These are phyloP conservation scores for Porcisia hertigi DNA, from an alignment of 208 protist species.

Conservation along the genomic window DNA sequence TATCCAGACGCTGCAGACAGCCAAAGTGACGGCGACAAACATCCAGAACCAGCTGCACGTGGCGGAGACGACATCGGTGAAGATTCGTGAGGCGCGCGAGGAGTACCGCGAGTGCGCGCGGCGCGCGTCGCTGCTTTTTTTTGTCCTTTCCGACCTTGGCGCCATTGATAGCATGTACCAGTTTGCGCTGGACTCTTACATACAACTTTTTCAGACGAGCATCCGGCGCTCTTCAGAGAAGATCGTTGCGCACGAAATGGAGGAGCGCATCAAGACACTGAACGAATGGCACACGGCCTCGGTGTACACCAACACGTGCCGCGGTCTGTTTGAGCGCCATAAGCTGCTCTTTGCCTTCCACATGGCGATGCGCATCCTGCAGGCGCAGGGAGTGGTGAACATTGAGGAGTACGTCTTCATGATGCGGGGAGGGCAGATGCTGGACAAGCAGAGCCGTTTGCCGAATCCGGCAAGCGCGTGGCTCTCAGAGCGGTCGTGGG, in stretches of 20 bases:
- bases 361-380: conserved; percentile 97
- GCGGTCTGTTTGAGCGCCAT: conserved; percentile 98
- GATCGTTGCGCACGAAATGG: conserved; percentile 80
- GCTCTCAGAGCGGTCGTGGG: conserved; percentile 96
- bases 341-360: conserved; percentile 99
- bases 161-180: conserved; percentile 99
- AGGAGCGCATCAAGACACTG: conserved; percentile 94
- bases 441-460: conserved; percentile 93
- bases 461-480: conserved; percentile 96
- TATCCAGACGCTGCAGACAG: conserved; percentile 97
- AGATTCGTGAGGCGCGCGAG: conserved; percentile 97
- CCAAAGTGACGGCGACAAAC: conserved; percentile 96
- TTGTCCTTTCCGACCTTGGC: conserved; percentile 96
- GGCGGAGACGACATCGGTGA: conserved; percentile 93
- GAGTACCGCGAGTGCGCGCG: conserved; percentile 95
- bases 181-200: conserved; percentile 98
- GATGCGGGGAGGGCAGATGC: conserved; percentile 95
- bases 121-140: conserved; percentile 97
- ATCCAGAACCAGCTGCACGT: conserved; percentile 94
- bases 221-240: conserved; percentile 95
- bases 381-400: conserved; percentile 90
- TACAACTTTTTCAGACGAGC: conserved; percentile 95
- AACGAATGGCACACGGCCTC: conserved; percentile 97
- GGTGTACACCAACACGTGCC: conserved; percentile 98
- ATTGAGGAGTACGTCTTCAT: conserved; percentile 98